Evolutionary conservation across 106 monocot genomes (phyloP).

Genomic region (Platanthera zijinensis): DNA sequence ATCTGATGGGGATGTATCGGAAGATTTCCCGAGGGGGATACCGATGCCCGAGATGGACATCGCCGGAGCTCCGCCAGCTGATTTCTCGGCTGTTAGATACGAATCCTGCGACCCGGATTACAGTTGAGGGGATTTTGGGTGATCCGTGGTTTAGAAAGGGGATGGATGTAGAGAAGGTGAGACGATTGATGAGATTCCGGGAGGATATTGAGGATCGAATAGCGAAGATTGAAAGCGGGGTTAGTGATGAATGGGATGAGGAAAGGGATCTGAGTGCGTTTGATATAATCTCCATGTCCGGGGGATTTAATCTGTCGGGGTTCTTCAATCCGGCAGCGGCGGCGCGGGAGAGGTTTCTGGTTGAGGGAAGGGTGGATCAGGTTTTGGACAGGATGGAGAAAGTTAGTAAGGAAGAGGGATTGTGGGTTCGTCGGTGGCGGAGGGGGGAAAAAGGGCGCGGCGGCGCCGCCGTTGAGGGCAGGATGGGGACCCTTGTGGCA

Average conservation of each 20-base stretch:
- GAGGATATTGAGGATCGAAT: slow-evolving; percentile 9
- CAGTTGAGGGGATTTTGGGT: slow-evolving; percentile 14
- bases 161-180: slow-evolving; percentile 7
- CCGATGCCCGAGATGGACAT: slow-evolving; percentile 28
- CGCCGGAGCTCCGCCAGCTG: slow-evolving; percentile 23
- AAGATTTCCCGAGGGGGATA: slow-evolving; percentile 25
- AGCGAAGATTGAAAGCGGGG: slow-evolving; percentile 1
- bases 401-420: slow-evolving; percentile 14
- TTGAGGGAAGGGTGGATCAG: slow-evolving; percentile 8
- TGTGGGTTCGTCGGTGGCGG: slow-evolving; percentile 10
- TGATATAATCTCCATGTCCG: slow-evolving; percentile 23
- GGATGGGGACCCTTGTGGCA: slow-evolving; percentile 15
- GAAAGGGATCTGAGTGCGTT: slow-evolving; percentile 18
- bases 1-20: slow-evolving; percentile 19
- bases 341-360: slow-evolving; percentile 10
- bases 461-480: slow-evolving; percentile 26
- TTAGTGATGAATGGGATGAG: background rate
- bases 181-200: slow-evolving; percentile 8
- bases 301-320: slow-evolving; percentile 18
- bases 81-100: slow-evolving; percentile 22
- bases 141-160: slow-evolving; percentile 31
- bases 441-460: slow-evolving; percentile 10
- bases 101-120: slow-evolving; percentile 25
- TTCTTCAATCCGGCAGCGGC: slow-evolving; percentile 6
- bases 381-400: slow-evolving; percentile 32